Evolutionary conservation across 2,329 filamentous ascomycete species (phyloP).

Genomic region (Hysterium pulicare): DNA sequence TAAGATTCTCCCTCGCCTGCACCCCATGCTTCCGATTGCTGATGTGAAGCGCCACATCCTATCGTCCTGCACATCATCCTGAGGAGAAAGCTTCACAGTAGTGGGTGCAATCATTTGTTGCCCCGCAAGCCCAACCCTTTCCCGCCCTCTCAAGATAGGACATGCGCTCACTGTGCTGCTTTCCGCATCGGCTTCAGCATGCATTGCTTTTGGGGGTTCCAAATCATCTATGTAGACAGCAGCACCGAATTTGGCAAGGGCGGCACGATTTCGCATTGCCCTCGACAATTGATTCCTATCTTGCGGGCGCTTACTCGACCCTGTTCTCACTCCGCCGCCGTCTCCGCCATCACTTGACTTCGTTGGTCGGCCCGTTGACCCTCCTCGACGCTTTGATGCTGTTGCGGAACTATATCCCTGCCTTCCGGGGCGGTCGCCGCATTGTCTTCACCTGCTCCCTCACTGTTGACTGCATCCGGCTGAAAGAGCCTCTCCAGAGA

Average conservation of each 20-base stretch:
- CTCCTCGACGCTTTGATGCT: constrained; percentile 38
- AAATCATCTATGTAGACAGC: no score
- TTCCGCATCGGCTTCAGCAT: no score
- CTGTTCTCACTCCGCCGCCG: constrained; percentile 25
- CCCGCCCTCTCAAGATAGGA: no score
- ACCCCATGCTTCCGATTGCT: constrained; percentile 7
- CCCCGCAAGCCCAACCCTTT: no score
- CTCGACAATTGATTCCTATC: constrained; percentile 28
- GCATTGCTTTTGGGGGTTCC: no score
- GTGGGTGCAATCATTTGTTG: constrained; percentile 13
- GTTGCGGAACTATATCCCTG: constrained; percentile 35
- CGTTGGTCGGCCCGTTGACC: constrained; percentile 34
- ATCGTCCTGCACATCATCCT: constrained; percentile 31
- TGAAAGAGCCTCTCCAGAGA: constrained; percentile 57
- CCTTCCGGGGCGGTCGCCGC: constrained; percentile 32
- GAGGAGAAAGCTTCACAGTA: constrained; percentile 24
- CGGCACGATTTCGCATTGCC: constrained; percentile 10
- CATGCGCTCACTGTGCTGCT: no score
- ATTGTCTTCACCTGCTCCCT: constrained; percentile 28
- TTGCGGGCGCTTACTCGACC: constrained; percentile 19
- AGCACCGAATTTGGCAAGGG: no score
- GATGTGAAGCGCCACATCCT: constrained; percentile 24
- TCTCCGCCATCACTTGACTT: constrained; percentile 35
- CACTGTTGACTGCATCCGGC: constrained; percentile 32
- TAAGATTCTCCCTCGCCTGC: constrained; percentile 17